These are phyloP conservation scores for Meredithiella fracta DNA, from an alignment of 2,329 filamentous ascomycete genomes.

Conservation along the genomic window DNA sequence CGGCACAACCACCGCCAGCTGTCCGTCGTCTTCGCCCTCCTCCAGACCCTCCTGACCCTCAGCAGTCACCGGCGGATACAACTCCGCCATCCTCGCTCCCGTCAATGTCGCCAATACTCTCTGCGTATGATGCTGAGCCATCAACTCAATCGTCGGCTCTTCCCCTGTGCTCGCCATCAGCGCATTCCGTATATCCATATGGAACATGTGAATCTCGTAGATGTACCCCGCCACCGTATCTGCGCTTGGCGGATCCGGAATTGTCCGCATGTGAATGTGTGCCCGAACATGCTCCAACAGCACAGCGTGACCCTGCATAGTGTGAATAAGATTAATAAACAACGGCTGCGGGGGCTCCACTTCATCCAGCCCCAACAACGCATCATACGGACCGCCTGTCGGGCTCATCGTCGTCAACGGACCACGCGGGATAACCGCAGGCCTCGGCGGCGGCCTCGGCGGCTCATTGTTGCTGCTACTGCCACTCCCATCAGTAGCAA, in stretches of 20 bases:
- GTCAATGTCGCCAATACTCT: background rate
- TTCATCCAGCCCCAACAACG: slow-evolving; percentile 1
- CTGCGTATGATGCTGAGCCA: slow-evolving; percentile 4
- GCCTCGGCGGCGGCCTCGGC: too few relatives aligned
- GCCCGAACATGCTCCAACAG: slow-evolving; percentile 1
- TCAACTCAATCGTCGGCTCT: background rate
- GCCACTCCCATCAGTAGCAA: too few relatives aligned
- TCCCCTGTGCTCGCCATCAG: background rate
- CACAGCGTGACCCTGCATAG: slow-evolving; percentile 1
- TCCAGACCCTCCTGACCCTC: background rate
- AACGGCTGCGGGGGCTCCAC: background rate
- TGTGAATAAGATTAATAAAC: background rate
- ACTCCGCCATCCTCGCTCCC: background rate
- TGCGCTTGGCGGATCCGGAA: background rate
- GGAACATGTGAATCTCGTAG: background rate
- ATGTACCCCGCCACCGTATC: background rate
- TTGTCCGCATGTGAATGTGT: background rate
- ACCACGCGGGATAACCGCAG: too few relatives aligned
- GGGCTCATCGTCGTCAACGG: too few relatives aligned
- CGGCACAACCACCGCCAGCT: background rate
- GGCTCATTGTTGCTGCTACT: too few relatives aligned
- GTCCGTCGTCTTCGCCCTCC: background rate
- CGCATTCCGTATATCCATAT: background rate
- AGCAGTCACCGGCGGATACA: background rate
- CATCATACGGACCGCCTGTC: background rate